These are phyloP conservation scores for Handroanthus guayacan DNA, from an alignment of 257 asterid species.

Conservation along the genomic window DNA sequence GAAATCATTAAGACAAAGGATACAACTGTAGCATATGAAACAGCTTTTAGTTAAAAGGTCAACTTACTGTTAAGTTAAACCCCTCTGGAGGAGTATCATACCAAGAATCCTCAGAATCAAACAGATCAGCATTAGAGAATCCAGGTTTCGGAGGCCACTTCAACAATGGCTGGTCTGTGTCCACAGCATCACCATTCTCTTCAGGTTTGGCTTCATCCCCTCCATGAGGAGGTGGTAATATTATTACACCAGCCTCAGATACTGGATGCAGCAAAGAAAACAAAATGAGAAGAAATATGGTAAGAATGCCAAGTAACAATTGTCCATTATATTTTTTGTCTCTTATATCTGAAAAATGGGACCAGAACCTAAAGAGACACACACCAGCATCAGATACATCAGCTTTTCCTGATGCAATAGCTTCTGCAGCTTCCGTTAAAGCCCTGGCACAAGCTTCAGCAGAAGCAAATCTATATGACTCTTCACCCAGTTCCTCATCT, in stretches of 20 bases:
- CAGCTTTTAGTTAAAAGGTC: constrained; percentile 8
- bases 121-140: constrained; percentile 57
- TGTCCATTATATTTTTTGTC: not conserved
- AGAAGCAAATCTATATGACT: constrained; percentile 62
- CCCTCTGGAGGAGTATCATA: constrained; percentile 83
- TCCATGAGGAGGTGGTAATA: constrained; percentile 62
- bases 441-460: constrained; percentile 96
- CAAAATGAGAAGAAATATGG: constrained; percentile 33
- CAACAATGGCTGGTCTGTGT: constrained; percentile 51
- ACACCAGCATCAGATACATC: constrained; percentile 82
- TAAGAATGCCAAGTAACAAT: constrained; percentile 32
- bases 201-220: constrained; percentile 47
- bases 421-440: constrained; percentile 80
- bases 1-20: constrained; percentile 21
- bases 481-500: constrained; percentile 48
- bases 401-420: constrained; percentile 71
- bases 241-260: constrained; percentile 73
- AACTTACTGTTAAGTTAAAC: constrained; percentile 73
- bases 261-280: constrained; percentile 47
- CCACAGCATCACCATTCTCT: constrained; percentile 51
- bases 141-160: constrained; percentile 82
- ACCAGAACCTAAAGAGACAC: constrained; percentile 25
- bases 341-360: constrained; percentile 9
- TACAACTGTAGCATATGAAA: not conserved
- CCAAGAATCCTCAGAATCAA: constrained; percentile 82